Percentiles rank a stretch among this genome's conserved stretches.
Conservation (phyloP, 139 green algal species). For the Coccomyxa sp. region DNA sequence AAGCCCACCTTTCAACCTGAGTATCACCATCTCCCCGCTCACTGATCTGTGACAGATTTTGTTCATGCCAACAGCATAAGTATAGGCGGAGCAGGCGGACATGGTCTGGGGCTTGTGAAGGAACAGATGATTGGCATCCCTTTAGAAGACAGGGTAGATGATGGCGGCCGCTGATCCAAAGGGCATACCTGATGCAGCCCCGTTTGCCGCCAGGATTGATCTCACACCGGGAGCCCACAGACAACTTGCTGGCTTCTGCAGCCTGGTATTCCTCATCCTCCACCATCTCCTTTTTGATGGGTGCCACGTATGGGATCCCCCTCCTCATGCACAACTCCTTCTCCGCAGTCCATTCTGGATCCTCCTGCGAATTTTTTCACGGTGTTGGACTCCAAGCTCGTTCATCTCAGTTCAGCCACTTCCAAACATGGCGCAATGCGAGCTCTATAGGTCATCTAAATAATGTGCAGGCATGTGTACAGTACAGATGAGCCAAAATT, state of each 20-base stretch:
- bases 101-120: no score
- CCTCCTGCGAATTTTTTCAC: slow-evolving; percentile 26
- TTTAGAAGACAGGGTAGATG: no score
- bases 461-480: no score
- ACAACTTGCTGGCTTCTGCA: slow-evolving; percentile 41
- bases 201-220: slow-evolving; percentile 86
- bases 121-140: no score
- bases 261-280: slow-evolving; percentile 40
- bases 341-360: slow-evolving; percentile 88
- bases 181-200: slow-evolving; percentile 67
- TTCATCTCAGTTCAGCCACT: no score
- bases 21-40: no score
- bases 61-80: no score
- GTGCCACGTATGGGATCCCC: slow-evolving; percentile 38
- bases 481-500: background rate
- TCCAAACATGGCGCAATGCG: no score
- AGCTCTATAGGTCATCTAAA: no score
- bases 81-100: no score
- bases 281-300: slow-evolving; percentile 14
- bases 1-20: background rate
- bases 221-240: slow-evolving; percentile 74
- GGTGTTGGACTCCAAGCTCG: no score
- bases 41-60: no score
- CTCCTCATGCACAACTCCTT: slow-evolving; percentile 70
- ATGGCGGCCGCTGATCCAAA: background rate